phyloP scores from a whole-genome alignment of 2,329 filamentous ascomycete genomes.

The Penicillium sp. region DNA sequence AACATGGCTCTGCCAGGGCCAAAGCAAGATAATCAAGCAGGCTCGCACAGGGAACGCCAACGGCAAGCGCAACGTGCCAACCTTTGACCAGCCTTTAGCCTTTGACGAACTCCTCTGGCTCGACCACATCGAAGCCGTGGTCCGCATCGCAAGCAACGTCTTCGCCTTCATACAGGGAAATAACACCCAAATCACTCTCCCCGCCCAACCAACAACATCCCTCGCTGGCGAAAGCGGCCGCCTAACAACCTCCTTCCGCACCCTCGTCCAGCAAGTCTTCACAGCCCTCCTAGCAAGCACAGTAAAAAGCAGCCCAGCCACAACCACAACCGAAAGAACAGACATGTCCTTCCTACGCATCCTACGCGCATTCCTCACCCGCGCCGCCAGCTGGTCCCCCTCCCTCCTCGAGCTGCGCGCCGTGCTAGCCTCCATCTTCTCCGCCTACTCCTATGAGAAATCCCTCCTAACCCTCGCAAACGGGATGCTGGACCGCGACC shows the following conservation, averaged over 20 bases:
- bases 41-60: slow-evolving; percentile 30
- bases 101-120: slow-evolving; percentile 65
- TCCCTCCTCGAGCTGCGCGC: slow-evolving; percentile 81
- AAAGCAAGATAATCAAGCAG: slow-evolving; percentile 61
- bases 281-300: slow-evolving; percentile 79
- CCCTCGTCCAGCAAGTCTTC: slow-evolving; percentile 84
- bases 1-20: slow-evolving; percentile 90
- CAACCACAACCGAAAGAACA: slow-evolving; percentile 35
- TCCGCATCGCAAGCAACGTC: slow-evolving; percentile 62
- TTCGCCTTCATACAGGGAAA: slow-evolving; percentile 54
- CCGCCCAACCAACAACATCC: slow-evolving; percentile 10
- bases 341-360: slow-evolving; percentile 84
- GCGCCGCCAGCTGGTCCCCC: slow-evolving; percentile 76
- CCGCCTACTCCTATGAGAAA: slow-evolving; percentile 93
- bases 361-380: slow-evolving; percentile 79
- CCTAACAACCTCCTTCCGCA: slow-evolving; percentile 66
- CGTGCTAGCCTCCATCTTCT: slow-evolving; percentile 85
- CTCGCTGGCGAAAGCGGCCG: slow-evolving; percentile 33
- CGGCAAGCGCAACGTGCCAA: slow-evolving; percentile 40
- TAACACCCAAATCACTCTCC: slow-evolving; percentile 22
- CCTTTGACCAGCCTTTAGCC: slow-evolving; percentile 56
- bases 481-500: slow-evolving; percentile 78
- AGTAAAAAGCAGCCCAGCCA: slow-evolving; percentile 47
- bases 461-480: slow-evolving; percentile 83
- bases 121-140: slow-evolving; percentile 61